These are phyloP conservation scores for Setomelanomma holmii DNA, from an alignment of 2,329 filamentous ascomycete species.

Conservation along the genomic window DNA sequence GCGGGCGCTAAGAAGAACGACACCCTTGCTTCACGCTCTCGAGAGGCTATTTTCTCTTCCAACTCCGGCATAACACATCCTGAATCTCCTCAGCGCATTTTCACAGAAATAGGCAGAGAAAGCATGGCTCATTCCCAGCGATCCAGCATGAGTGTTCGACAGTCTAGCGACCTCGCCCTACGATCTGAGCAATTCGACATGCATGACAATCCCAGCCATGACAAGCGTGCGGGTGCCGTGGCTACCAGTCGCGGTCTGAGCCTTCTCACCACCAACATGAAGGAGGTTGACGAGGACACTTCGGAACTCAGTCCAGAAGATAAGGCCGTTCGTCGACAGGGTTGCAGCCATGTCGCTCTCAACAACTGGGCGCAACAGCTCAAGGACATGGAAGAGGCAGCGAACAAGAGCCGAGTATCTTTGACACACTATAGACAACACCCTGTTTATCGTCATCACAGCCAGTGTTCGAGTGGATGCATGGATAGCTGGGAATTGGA, in stretches of 20 bases:
- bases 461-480: neutral
- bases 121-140: no score
- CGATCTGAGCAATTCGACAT: neutral
- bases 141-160: no score
- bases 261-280: neutral
- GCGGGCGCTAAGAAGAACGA: neutral
- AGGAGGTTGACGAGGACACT: constrained; percentile 1
- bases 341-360: constrained; percentile 9
- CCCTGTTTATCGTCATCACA: neutral
- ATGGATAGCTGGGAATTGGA: neutral
- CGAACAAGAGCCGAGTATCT: neutral
- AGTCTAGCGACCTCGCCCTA: no score
- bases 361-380: constrained; percentile 13
- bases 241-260: neutral
- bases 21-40: neutral
- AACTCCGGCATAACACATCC: no score
- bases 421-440: neutral
- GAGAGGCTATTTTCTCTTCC: no score
- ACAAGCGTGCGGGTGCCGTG: neutral
- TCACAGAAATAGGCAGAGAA: no score
- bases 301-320: constrained; percentile 1
- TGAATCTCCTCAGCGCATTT: no score
- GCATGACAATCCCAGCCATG: neutral
- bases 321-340: constrained; percentile 1
- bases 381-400: constrained; percentile 11